Base-by-base conservation (phyloP, 2,329 filamentous ascomycete genomes). In the Lasiodiplodia sp. region DNA sequence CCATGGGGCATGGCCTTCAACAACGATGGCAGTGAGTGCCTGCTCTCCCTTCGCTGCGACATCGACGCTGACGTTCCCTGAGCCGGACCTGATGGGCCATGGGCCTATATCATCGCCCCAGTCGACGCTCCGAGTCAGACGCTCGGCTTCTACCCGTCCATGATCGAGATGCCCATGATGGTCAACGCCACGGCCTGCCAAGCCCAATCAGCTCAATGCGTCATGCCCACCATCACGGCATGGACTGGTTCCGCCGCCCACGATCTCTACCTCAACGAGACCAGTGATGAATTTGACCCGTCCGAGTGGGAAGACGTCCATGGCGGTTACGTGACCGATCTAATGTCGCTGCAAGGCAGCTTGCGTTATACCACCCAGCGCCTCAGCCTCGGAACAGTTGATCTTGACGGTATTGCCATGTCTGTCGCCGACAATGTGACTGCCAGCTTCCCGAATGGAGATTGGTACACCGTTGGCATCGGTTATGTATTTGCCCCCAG, bases 81-180 rank as follows among this genome's bases (percentile, higher is more conserved):
- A 66, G 63, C 38, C 23, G 63, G 63, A 12, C 63, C 63, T 23
- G 63, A 66, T 18, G 63, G 63, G 7, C 47, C 63, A 5, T 66
- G 63, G 63, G 25, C 23, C 31, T 55, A 38, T 16, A 3, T 53
- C 11, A 18, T n/a, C 2, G 49, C 38, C 4, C 25, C 49, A n/a
- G 21, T 25, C 4, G 40, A 63, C 5, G 21, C 7, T 16, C 58
- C 58, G 6, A 4, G 6, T 8, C 47, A 65, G 28, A 21, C 14
- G 11, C 10, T 65, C 16, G 28, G 34, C 12, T 25, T 53, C 31
- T 49, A 38, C 12, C 49, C 62, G 8, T 53, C 62, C 7, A 28
- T 65, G 38, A 23, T 53, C 4, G 47, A 67, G 14, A 31, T 23
- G 18, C 14, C 52, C 7, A 11, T 58, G 10, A 34, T 58, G 16